Base-by-base conservation (phyloP, 169 alveolate genomes). In the Eimeria tenella region DNA sequence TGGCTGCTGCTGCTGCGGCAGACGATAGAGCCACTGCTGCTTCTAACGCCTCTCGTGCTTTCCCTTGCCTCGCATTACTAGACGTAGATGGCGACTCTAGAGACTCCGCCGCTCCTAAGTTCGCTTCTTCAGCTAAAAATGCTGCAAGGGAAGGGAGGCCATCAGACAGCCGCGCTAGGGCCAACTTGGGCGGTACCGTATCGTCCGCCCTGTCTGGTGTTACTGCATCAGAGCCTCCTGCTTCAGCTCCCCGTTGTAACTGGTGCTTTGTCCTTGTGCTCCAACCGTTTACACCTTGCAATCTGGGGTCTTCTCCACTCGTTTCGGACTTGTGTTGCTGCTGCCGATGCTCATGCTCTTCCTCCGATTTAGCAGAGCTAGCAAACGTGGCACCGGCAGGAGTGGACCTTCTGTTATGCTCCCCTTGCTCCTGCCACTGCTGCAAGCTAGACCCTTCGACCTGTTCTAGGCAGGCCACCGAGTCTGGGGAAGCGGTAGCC, bases 81-180 rank as follows among this genome's bases (percentile, higher is more conserved):
- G 55, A 23, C 1, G 21, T 56, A 81, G 55, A 56, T 23, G 31
- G 52, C 23, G 65, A 56, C 81, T 42, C 91, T 10, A 71, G 11
- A 9, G 73, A 21, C 5, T 50, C 55, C 10, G 63, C 68, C n/a
- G 81, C 63, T 55, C 62, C 55, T 19, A 53, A 58, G 42, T 84
- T 42, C 17, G 81, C 81, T 21, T 84, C 79, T 84, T 58, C 91
- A 23, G 91, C 91, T 53, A 84, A 49, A 62, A 84, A 84, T 19
- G 75, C 91, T 62, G 91, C 91, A 52, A 84, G 79, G 17, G 91
- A 84, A 31, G 91, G 91, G 25, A 84, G 91, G 63, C 91, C 91
- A 15, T 71, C 91, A 60, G 91, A 84, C 65, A 84, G 91, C 52
- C 70, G 58, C 68, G 79, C 81, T 10, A 84, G 65, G 13, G 91